Base-by-base conservation (phyloP, 2,329 filamentous ascomycete genomes). In the Epichloe sibirici region DNA sequence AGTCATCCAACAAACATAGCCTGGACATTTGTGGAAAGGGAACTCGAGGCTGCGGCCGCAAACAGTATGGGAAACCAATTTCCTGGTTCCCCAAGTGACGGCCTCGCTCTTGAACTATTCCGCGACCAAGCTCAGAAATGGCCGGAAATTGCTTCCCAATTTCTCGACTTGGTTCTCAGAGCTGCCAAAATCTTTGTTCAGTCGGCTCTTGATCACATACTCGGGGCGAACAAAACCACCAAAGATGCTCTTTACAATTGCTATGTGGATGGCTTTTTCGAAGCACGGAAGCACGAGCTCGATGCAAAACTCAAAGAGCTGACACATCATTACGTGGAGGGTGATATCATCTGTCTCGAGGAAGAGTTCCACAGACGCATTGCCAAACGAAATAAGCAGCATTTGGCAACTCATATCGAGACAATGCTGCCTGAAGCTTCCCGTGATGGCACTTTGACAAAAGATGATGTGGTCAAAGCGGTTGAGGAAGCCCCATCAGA, bases 231-330 rank as follows among this genome's bases (percentile, higher is more conserved):
- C 21, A 48, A 48, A 31, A 13, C 28, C 31, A 48, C 45, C 13
- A 39, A 48, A 38, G 45, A 48, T 38, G 45, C 45, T 37, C 28
- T 48, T 4, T 48, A 48, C 28, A 23, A n/a, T 13, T 12, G 7
- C 15, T 48, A 12, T 28, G 17, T 52, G 38, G 51, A 44, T 45
- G 3, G 38, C 35, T 52, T 47, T 38, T 23, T 52, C 43, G 45
- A 47, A 17, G 39, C 48, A 37, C 15, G 39, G 51, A 46, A 31
- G 45, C 12, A 52, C 55, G 45, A 52, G 5, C 38, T 44, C 55
- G 35, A 55, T 53, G 23, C 55, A 0, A 75, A 73, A 54, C 53
- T 74, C 0, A 53, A 66, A 0, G 71, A 75, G 48, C 57, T 76
- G 0, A 58, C 74, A 0, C 56, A 51, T 1, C 69, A 71, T 3